Evolutionary conservation across 192 early-diverging fungal genomes (phyloP).

Genomic region (Jimgerdemannia flammicorona): DNA sequence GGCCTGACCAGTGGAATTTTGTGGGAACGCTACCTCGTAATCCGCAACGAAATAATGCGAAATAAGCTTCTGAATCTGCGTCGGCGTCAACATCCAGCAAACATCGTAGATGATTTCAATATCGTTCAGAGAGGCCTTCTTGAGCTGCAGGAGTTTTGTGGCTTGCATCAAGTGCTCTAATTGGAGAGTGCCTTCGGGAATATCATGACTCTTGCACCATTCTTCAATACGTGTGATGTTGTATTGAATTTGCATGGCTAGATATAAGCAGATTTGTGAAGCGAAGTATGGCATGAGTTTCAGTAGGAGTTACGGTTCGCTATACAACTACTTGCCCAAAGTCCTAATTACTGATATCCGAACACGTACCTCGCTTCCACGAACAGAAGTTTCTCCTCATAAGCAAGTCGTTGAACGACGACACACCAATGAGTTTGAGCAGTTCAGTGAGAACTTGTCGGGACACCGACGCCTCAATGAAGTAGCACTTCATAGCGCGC

Average conservation of each 20-base stretch:
- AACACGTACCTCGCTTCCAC: conserved; percentile 84
- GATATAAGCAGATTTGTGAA: not conserved
- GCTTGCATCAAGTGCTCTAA: conserved; percentile 94
- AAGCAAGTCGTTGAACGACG: conserved; percentile 95
- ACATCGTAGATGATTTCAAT: conserved; percentile 99
- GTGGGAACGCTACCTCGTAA: conserved; percentile 69
- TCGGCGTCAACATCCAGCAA: conserved; percentile 92
- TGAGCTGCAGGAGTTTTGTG: conserved; percentile 94
- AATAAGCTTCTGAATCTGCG: conserved; percentile 97
- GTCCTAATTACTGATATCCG: not conserved
- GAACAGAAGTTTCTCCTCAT: conserved; percentile 99
- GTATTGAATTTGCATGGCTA: conserved; percentile 98
- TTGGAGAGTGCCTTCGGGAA: conserved; percentile 86
- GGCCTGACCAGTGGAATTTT: not conserved
- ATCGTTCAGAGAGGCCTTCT: conserved; percentile 77
- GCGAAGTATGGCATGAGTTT: not conserved
- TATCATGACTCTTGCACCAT: conserved; percentile 97
- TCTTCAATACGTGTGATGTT: conserved; percentile 97
- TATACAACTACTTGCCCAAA: not conserved
- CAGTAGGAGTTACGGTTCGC: not conserved
- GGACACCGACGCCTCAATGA: conserved; percentile 88
- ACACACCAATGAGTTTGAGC: conserved; percentile 91
- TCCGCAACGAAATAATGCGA: conserved; percentile 94
- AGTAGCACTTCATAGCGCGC: conserved; percentile 97
- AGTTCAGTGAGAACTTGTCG: conserved; percentile 94